Evolutionary conservation across 2,329 filamentous ascomycete species (phyloP).

Genomic region (Exophiala dermatitidis): DNA sequence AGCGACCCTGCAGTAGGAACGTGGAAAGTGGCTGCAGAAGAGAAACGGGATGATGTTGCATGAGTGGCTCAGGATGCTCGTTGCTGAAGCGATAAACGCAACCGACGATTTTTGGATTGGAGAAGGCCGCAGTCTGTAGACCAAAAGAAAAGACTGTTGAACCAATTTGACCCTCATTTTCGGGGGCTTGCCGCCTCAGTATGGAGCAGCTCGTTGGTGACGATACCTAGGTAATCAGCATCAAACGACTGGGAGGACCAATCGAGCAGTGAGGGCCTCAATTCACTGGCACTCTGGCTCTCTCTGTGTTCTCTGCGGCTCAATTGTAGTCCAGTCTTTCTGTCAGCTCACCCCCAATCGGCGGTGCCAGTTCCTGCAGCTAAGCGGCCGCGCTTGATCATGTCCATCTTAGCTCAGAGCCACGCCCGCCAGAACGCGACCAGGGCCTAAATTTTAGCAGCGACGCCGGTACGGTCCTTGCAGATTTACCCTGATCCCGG

Average conservation of each 20-base stretch:
- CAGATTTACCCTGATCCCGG: background rate
- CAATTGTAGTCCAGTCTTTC: background rate
- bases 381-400: conserved; percentile 8
- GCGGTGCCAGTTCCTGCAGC: conserved; percentile 11
- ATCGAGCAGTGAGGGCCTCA: background rate
- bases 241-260: background rate
- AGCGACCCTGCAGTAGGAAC: background rate
- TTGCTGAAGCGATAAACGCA: no score
- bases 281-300: background rate
- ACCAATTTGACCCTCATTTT: background rate
- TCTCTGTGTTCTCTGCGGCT: background rate
- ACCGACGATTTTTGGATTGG: no score
- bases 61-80: no score
- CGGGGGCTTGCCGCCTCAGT: background rate
- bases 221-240: background rate
- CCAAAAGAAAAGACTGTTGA: no score
- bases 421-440: conserved; percentile 2
- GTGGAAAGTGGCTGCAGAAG: conserved; percentile 17
- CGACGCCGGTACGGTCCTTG: conserved; percentile 18
- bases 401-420: conserved; percentile 8
- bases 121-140: no score
- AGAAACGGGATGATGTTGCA: background rate
- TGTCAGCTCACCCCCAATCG: background rate
- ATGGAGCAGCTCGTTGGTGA: background rate
- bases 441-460: conserved; percentile 12